Base-by-base conservation (phyloP, 305 asterid genomes). In the Rubia balearica region DNA sequence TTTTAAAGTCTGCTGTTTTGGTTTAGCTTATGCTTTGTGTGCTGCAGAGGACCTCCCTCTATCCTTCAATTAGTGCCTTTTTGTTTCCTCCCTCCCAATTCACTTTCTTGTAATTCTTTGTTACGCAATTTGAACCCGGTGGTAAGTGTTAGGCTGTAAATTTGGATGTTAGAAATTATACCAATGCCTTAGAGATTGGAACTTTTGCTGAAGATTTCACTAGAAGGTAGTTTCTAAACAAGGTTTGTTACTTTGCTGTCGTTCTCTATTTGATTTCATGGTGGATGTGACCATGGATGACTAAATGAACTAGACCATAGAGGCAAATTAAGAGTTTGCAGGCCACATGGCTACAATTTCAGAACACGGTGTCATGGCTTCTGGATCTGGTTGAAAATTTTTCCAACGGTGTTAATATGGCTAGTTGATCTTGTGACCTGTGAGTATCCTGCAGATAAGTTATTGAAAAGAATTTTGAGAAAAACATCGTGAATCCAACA, bases 71-170 rank as follows among this genome's bases (percentile, higher is more conserved):
- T 16, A 68, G 49, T 69, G 71, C 19, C 56, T 9, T 11, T 41
- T 46, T 9, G 40, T 36, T 70, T 72, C 59, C 62, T 72, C 64
- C 3, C 77, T 70, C 66, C 69, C 76, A 69, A 43, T 61, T 74
- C 73, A 75, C 71, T 79, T 75, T 10, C 70, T 80, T 38, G 68
- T 81, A 72, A 80, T 56, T 78, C 74, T 74, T 77, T 78, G 81
- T 75, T 71, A 85, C 84, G 81, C 90, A 89, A 80, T 71, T 83
- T 77, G 98, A 87, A 87, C 84, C 91, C 76, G 90, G 86, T 83
- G 87, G 92, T 89, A 90, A 89, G 91, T 91, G 89, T 67, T 95
- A 76, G 89, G 95, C 84, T 80, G 86, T 92, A 74, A 87, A 92
- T 81, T 88, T 93, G 90, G 92, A 87, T 79, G 88, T 93, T 78